phyloP scores from a whole-genome alignment of 768 basidiomycete genomes.

The Pisolithus tinctorius region DNA sequence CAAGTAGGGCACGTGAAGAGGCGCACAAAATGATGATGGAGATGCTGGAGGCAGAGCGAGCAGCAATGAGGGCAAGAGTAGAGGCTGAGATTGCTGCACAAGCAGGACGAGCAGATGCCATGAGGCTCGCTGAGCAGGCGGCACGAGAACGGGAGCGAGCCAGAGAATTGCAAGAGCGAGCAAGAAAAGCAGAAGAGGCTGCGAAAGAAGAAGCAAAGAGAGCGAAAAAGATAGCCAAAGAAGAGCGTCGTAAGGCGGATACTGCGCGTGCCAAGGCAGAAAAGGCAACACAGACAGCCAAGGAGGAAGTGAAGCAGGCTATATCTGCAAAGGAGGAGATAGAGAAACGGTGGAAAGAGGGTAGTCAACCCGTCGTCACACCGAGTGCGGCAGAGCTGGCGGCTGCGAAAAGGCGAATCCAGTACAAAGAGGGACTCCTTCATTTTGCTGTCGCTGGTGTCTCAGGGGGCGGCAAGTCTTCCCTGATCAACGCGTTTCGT shows the following conservation, averaged over 20 bases:
- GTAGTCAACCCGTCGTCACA: slow-evolving; percentile 18
- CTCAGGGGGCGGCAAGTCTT: slow-evolving; percentile 31
- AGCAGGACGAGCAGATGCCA: slow-evolving; percentile 4
- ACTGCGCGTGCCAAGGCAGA: slow-evolving; percentile 8
- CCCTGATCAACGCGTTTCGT: slow-evolving; percentile 31
- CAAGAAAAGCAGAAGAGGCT: slow-evolving; percentile 8
- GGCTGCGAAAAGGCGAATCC: slow-evolving; percentile 8
- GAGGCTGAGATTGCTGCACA: slow-evolving; percentile 4
- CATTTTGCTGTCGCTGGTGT: slow-evolving; percentile 29
- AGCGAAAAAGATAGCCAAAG: slow-evolving; percentile 5
- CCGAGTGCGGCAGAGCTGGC: slow-evolving; percentile 16
- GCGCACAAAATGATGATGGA: slow-evolving; percentile 2
- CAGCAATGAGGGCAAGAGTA: slow-evolving; percentile 1
- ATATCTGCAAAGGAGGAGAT: slow-evolving; percentile 10
- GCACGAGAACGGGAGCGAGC: slow-evolving; percentile 12
- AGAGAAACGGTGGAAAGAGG: slow-evolving; percentile 14
- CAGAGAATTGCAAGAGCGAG: slow-evolving; percentile 11
- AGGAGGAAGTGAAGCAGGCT: background rate
- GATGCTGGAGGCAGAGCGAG: slow-evolving; percentile 1
- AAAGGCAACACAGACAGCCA: slow-evolving; percentile 3
- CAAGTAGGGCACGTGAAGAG: slow-evolving; percentile 7
- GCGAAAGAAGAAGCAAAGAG: slow-evolving; percentile 10
- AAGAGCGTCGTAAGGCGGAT: slow-evolving; percentile 6
- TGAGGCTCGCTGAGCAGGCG: slow-evolving; percentile 6
- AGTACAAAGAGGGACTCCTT: slow-evolving; percentile 20